Base-by-base conservation (phyloP, 805 yeast genomes). In the Candida sphagnicola region DNA sequence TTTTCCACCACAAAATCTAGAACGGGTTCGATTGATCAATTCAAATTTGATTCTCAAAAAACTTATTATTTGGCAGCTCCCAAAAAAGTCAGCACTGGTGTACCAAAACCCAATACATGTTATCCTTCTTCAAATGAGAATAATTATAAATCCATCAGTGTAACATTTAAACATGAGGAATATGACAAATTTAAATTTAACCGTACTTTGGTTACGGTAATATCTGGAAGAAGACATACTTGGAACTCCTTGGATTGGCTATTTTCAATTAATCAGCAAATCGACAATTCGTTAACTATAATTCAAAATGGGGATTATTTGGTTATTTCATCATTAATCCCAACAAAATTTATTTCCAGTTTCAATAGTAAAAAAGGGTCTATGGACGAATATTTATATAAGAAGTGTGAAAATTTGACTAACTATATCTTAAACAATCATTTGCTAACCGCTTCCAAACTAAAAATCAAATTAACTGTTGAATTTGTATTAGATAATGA, bases 211-310 rank as follows among this genome's bases (percentile, higher is more conserved):
- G 54, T 69, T 16, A 56, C 67, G 3, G 54, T 65, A 3, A 51
- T 68, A 14, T 59, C 64, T 8, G 74, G 74, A 5, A 53, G 73
- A 40, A 57, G 54, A 34, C 74, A 69, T 47, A 56, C 72, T n/a
- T 68, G 74, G 74, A 66, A 64, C 42, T 46, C 69, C 12, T 29
- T 67, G 3, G 67, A 65, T 41, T 68, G 71, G 71, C 49, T 69
- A 33, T 49, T 64, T 28, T 40, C 49, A 23, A 52, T 47, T 3
- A 46, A 46, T 3, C 25, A 43, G n/a, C 15, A 35, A 12, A 10
- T 28, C 4, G 26, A 43, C 11, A 16, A 45, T 8, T 35, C 37
- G 6, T 10, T 14, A 4, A 28, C 47, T 11, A 63, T 67, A 37
- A 49, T 68, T 17, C 56, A 54, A 37, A 51, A 65, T 41, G 72